Conservation (phyloP, 352 stramenopile genomes). For the Ophiocytium majus region DNA sequence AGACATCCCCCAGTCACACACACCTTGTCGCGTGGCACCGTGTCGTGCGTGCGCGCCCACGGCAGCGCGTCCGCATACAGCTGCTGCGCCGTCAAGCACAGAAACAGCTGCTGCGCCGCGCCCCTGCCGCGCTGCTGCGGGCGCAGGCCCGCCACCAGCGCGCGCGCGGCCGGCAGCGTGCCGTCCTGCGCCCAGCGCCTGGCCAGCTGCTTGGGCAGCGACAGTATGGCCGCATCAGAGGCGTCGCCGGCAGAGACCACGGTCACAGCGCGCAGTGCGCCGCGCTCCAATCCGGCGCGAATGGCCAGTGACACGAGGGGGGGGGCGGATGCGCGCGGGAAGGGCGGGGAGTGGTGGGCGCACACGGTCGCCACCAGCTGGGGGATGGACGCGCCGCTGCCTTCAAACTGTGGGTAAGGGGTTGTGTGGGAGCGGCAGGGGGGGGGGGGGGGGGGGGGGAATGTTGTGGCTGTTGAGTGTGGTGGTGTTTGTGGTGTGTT, state of each 20-base stretch:
- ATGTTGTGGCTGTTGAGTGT: background rate
- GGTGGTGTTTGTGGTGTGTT: background rate
- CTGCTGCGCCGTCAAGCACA: too few relatives aligned
- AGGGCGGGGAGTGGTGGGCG: background rate
- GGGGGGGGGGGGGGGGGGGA: background rate
- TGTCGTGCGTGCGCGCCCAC: background rate
- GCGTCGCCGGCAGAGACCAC: background rate
- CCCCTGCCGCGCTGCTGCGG: too few relatives aligned
- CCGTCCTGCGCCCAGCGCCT: background rate
- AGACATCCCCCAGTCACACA: too few relatives aligned
- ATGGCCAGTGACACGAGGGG: conserved; percentile 8
- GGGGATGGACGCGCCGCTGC: background rate
- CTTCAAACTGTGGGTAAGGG: background rate
- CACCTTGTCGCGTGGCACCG: background rate
- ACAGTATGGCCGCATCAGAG: background rate
- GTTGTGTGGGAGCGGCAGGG: background rate
- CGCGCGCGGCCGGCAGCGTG: background rate
- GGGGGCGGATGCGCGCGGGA: too few relatives aligned
- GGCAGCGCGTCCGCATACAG: too few relatives aligned
- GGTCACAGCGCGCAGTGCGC: background rate
- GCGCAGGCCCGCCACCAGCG: background rate
- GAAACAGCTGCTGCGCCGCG: too few relatives aligned
- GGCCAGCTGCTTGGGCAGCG: background rate
- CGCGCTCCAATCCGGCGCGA: background rate
- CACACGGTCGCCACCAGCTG: background rate